These are phyloP conservation scores for Aspergillus jensenii DNA, from an alignment of 2,329 filamentous ascomycete genomes.

Conservation along the genomic window DNA sequence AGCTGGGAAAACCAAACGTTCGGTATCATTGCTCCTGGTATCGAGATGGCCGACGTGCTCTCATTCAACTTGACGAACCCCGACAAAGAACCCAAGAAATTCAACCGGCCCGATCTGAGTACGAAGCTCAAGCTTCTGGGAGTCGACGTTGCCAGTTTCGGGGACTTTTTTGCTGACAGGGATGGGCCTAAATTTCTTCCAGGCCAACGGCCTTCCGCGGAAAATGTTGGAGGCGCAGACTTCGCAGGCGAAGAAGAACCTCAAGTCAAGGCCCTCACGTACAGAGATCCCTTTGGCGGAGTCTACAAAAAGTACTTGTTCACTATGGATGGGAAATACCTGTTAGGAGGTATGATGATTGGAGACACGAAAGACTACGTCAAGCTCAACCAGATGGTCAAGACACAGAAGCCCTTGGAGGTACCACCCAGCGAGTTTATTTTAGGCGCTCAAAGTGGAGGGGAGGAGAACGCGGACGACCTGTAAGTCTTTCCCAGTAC, in stretches of 20 bases:
- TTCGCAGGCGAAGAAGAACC: slow-evolving; percentile 44
- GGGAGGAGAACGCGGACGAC: slow-evolving; percentile 73
- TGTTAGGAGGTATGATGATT: slow-evolving; percentile 97
- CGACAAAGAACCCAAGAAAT: slow-evolving; percentile 65
- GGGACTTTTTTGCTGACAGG: slow-evolving; percentile 87
- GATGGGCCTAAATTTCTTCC: slow-evolving; percentile 79
- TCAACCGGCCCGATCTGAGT: slow-evolving; percentile 82
- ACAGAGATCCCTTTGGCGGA: slow-evolving; percentile 82
- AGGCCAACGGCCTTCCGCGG: slow-evolving; percentile 45
- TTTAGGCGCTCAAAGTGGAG: slow-evolving; percentile 70
- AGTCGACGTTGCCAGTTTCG: slow-evolving; percentile 89
- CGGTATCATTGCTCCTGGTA: slow-evolving; percentile 82
- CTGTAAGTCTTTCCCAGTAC: slow-evolving; percentile 47
- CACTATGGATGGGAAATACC: slow-evolving; percentile 82
- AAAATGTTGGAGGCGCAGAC: slow-evolving; percentile 43
- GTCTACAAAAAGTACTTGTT: slow-evolving; percentile 96
- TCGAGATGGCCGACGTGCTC: slow-evolving; percentile 91
- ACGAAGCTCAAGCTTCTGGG: slow-evolving; percentile 89
- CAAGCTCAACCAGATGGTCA: slow-evolving; percentile 84
- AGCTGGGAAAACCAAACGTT: slow-evolving; percentile 87
- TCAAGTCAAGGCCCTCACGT: slow-evolving; percentile 78
- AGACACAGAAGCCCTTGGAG: slow-evolving; percentile 76
- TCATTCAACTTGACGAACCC: slow-evolving; percentile 87
- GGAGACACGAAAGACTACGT: slow-evolving; percentile 89
- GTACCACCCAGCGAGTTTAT: slow-evolving; percentile 80